Conservation (phyloP, 108 stramenopile genomes). For the Stephanodiscus triporus region DNA sequence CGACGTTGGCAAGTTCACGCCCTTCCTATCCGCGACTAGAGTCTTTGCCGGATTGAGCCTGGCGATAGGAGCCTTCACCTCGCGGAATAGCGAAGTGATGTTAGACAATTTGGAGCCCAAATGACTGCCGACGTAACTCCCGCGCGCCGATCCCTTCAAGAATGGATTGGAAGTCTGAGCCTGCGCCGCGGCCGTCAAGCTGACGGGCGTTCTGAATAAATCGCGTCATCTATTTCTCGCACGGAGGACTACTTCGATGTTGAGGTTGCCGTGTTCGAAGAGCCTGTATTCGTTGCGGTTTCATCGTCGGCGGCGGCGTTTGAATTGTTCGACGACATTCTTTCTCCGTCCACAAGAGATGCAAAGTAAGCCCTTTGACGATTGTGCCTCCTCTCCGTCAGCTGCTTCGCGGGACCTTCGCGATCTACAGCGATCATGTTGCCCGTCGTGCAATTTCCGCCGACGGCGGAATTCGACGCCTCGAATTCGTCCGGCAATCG, state of each 20-base stretch:
- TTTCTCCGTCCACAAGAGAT: slow-evolving; percentile 31
- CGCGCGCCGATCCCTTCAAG: slow-evolving; percentile 47
- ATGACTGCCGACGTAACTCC: slow-evolving; percentile 48
- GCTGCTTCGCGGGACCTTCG: slow-evolving; percentile 15
- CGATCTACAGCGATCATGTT: background rate
- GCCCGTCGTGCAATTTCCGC: background rate
- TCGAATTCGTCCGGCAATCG: slow-evolving; percentile 3
- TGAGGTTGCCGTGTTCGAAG: slow-evolving; percentile 23
- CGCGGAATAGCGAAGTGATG: slow-evolving; percentile 48
- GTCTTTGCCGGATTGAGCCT: slow-evolving; percentile 3
- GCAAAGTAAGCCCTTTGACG: slow-evolving; percentile 49
- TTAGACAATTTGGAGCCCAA: slow-evolving; percentile 48
- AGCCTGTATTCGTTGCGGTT: slow-evolving; percentile 29
- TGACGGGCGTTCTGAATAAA: slow-evolving; percentile 40
- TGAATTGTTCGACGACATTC: background rate
- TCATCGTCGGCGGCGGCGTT: slow-evolving; percentile 31
- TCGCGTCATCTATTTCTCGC: slow-evolving; percentile 27
- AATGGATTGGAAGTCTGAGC: slow-evolving; percentile 38
- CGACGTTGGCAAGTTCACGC: slow-evolving; percentile 1
- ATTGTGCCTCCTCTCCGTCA: slow-evolving; percentile 20
- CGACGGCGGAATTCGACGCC: slow-evolving; percentile 9
- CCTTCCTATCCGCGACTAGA: background rate
- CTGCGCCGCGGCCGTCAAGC: slow-evolving; percentile 33
- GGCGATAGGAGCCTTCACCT: slow-evolving; percentile 38
- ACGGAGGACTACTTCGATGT: slow-evolving; percentile 9